These are phyloP conservation scores for Neurospora sp. DNA, from an alignment of 495 filamentous ascomycete species.

Conservation along the genomic window DNA sequence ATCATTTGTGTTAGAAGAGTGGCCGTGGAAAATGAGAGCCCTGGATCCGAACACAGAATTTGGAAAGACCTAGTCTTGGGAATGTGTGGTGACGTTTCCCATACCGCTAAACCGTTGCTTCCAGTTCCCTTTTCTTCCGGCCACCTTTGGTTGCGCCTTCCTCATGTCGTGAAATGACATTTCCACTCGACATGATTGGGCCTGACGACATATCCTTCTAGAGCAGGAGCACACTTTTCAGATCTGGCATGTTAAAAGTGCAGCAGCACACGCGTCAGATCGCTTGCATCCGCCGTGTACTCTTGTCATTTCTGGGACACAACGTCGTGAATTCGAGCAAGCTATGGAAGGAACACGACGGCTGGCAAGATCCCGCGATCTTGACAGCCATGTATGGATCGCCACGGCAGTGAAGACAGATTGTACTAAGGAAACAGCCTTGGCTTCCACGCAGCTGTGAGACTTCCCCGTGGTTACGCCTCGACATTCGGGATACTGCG, in stretches of 20 bases:
- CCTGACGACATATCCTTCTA: neutral
- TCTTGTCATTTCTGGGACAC: neutral
- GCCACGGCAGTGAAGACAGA: neutral
- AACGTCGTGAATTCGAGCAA: neutral
- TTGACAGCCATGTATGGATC: neutral
- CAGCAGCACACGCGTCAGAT: neutral
- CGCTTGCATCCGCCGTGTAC: neutral
- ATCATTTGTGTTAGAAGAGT: neutral
- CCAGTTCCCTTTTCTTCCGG: neutral
- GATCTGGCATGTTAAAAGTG: neutral
- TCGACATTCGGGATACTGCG: neutral
- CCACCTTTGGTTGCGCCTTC: neutral
- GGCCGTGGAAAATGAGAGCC: neutral
- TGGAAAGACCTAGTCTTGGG: neutral
- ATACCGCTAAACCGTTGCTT: neutral
- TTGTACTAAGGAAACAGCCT: neutral
- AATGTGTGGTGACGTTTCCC: neutral
- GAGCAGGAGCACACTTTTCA: neutral
- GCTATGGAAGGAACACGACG: neutral
- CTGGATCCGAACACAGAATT: neutral
- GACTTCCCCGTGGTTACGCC: neutral
- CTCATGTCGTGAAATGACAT: neutral
- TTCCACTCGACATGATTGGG: neutral
- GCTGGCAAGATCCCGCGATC: neutral
- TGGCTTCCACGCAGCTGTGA: neutral